phyloP scores from a whole-genome alignment of 2,329 filamentous ascomycete species.

The Gaeumannomyces tritici region DNA sequence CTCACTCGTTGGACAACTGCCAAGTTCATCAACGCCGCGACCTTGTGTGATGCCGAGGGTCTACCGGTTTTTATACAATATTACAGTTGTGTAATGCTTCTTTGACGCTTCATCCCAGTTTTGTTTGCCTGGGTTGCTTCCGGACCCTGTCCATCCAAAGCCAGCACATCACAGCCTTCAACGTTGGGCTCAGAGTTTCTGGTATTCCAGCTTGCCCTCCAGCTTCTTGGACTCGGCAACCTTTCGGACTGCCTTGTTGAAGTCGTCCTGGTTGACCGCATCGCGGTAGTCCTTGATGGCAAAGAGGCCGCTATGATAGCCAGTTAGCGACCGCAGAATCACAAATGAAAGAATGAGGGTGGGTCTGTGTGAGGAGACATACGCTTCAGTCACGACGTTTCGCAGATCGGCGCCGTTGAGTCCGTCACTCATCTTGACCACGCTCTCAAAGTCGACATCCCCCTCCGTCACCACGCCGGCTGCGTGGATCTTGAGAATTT shows the following conservation, averaged over 20 bases:
- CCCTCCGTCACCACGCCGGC: constrained; percentile 79
- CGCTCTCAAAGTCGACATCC: constrained; percentile 96
- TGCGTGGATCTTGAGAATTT: constrained; percentile 97
- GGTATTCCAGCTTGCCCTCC: constrained; percentile 95
- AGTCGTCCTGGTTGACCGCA: constrained; percentile 94
- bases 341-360: background rate
- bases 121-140: background rate
- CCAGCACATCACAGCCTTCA: background rate
- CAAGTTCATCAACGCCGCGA: background rate
- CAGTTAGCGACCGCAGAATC: background rate
- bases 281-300: constrained; percentile 98
- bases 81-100: constrained; percentile 7
- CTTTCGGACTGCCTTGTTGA: constrained; percentile 98
- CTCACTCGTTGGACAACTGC: background rate
- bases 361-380: constrained; percentile 31
- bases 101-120: background rate
- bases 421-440: constrained; percentile 99
- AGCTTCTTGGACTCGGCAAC: constrained; percentile 96
- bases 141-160: background rate
- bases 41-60: background rate
- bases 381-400: constrained; percentile 98
- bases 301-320: constrained; percentile 60
- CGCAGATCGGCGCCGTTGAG: constrained; percentile 95
- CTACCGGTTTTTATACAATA: constrained; percentile 10
- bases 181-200: constrained; percentile 61